Base-by-base conservation (phyloP, 495 filamentous ascomycete genomes). In the Talaromyces wortmannii region DNA sequence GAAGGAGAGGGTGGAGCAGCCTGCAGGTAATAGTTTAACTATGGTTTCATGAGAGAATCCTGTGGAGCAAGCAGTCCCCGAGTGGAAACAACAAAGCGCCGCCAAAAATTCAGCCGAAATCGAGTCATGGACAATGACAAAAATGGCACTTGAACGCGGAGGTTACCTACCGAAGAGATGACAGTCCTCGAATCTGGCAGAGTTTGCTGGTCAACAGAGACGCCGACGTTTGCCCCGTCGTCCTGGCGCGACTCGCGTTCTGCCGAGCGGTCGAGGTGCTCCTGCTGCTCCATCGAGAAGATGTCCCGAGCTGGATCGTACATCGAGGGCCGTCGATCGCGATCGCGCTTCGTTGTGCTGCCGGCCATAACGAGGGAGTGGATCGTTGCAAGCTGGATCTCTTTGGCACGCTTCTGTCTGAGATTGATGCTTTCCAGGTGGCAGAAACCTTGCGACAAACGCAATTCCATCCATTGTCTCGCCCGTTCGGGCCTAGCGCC, bases 281-380 rank as follows among this genome's bases (percentile, higher is more conserved):
- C 31, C 36, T 48, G 29, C 36, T 44, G 12, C 18, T 43, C 16
- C 30, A 29, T 50, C 16, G 36, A 16, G 59, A 60, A 75, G 49
- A 58, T 61, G 62, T 76, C 73, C 58, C 73, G 61, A 36, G 73
- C 73, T 31, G 73, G 69, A 63, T 76, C 73, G 54, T 75, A 76
- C 69, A 73, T 73, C 16, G 53, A 60, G 45, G 59, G 56, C 18
- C 53, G 47, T n/a, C 48, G 40, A 16, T 33, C 54, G 10, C 48
- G 52, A 1, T 48, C 49, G 4, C 23, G 2, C 23, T 23, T 4
- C 1, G 23, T 23, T 23, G 23, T 23, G 23, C 23, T 23, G 23
- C 23, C 23, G 23, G 23, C 23, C 23, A 23, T 23, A 4, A 23
- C 23, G 23, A 4, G 23, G 1, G 23, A 23, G 23, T 23, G 1